Base-by-base conservation (phyloP, 2,329 filamentous ascomycete species). In the Emmonsiellopsis sp. region DNA sequence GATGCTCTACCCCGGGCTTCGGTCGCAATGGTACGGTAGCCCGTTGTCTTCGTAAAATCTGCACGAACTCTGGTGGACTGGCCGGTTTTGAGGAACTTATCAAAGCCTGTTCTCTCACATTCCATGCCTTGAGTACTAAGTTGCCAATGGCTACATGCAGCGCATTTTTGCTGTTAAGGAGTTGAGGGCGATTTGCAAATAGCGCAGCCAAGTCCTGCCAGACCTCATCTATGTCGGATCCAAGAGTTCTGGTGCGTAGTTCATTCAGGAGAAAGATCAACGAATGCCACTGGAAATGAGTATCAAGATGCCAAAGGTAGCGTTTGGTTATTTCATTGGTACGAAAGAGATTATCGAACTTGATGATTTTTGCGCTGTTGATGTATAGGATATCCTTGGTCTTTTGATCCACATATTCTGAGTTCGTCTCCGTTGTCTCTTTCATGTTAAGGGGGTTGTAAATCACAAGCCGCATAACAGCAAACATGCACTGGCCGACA, bases 251-350 rank as follows among this genome's bases (percentile, higher is more conserved):
- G 33, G 63, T 63, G 14, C 65, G 59, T 1, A 72, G 61, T 46
- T 71, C 68, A 57, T 60, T 68, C 32, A 77, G 61, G 14, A 78
- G 62, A 58, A 74, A 73, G 21, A 77, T 70, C 51, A 75, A 68
- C 5, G 73, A 67, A 47, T 77, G 74, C 74, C 74, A 78, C 39
- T 71, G 68, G 58, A 76, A 79, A 37, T 73, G 66, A 17, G 65
- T 58, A n/a, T 73, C 65, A 47, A 71, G 61, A 53, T 74, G 71
- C 72, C 72, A 76, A 27, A 65, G 58, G 55, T 70, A 75, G 13
- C 64, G 62, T 33, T 67, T 62, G 53, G 72, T 62, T 11, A 62
- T 62, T 36, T 65, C 62, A 33, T 68, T 71, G 1, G 65, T 64
- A 51, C 72, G 69, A 0, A 65, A 63, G 17, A 74, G 58, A 44